Evolutionary conservation across 176 grass and related monocot species (phyloP).

Genomic region (Thalia dealbata): DNA sequence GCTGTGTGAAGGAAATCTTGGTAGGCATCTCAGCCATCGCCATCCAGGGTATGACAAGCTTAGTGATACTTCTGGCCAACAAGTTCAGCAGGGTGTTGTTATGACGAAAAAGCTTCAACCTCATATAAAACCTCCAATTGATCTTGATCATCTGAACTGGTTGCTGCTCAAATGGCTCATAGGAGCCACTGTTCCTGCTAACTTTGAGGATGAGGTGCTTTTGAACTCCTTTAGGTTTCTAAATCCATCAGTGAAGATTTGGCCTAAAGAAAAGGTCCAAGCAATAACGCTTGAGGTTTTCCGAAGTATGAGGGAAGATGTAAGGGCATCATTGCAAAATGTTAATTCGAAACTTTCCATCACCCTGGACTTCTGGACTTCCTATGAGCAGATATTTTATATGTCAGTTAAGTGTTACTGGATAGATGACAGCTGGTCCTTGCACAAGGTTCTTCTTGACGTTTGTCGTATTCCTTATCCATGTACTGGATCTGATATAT

Average conservation of each 20-base stretch:
- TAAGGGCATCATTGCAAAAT: constrained; percentile 52
- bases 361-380: constrained; percentile 83
- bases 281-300: constrained; percentile 51
- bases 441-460: constrained; percentile 64
- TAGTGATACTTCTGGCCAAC: constrained; percentile 30
- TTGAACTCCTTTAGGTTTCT: constrained; percentile 65
- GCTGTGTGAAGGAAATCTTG: constrained; percentile 66
- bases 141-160: constrained; percentile 82
- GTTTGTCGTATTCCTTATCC: constrained; percentile 63
- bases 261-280: constrained; percentile 68
- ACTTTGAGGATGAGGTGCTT: constrained; percentile 42
- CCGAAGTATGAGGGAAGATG: constrained; percentile 70
- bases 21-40: constrained; percentile 76
- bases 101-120: constrained; percentile 37
- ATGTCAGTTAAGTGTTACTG: constrained; percentile 87
- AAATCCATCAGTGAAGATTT: constrained; percentile 48
- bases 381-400: constrained; percentile 63
- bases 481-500: constrained; percentile 47
- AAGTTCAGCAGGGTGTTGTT: constrained; percentile 16
- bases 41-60: constrained; percentile 65
- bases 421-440: constrained; percentile 79
- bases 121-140: constrained; percentile 28
- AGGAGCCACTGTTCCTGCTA: constrained; percentile 39
- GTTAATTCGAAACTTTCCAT: constrained; percentile 60
- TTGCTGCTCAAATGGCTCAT: constrained; percentile 81